Base-by-base conservation (phyloP, 106 monocot species). In the Platanthera zijinensis region DNA sequence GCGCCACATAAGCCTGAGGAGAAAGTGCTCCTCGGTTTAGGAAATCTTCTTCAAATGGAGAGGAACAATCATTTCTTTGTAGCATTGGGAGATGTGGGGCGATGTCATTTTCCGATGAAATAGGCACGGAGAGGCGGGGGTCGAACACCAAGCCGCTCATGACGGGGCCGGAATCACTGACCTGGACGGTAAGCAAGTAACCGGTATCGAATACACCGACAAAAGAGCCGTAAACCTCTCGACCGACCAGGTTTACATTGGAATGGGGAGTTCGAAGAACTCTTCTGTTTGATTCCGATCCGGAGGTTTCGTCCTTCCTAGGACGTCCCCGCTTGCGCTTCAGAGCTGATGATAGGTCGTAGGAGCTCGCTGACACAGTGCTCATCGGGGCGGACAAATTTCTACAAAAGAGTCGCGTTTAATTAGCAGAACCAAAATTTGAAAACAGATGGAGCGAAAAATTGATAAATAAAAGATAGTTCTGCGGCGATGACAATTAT, bases 131-230 rank as follows among this genome's bases (percentile, higher is more conserved):
- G 10, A 69, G 71, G 10, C 86, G 73, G 25, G 84, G 82, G 71
- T 89, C 84, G 75, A 89, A 89, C 45, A 89, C 86, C 72, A 86
- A 69, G 71, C 89, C 89, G 10, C 77, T 84, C 50, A 89, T 75
- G 18, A 80, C 30, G 71, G 80, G 59, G 28, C 86, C 92, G 4
- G 72, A 50, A 52, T 57, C 30, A 50, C 84, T 84, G 14, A 86
- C 86, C 50, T 53, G 75, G 52, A 89, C 86, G 11, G 84, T 84
- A 19, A 92, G 78, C 77, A 92, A 71, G 79, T 84, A 89, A 49
- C 92, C 92, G 48, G 92, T 82, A 85, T 89, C 92, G 68, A 92
- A 92, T n/a, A 71, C 84, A 22, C 89, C 92, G 73, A 88, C 88
- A 39, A 92, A 72, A 74, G 78, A 73, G 52, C 92, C 86, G 54